Percentiles rank a stretch among this genome's conserved stretches.
phyloP scores from a whole-genome alignment of 1,284 basidiomycete species.

The Baeospora myosura region DNA sequence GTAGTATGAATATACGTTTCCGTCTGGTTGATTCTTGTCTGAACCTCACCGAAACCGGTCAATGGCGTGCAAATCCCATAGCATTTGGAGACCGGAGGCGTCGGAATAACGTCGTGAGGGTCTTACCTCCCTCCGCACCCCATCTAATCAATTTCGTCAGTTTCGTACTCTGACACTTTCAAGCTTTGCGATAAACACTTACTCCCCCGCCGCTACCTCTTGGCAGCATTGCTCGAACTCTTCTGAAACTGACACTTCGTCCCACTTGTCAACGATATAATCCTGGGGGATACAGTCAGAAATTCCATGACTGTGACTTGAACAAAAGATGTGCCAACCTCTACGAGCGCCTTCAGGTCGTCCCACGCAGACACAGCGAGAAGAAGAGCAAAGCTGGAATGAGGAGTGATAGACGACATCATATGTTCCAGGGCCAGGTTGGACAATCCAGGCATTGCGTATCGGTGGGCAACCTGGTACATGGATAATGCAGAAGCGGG shows the following conservation, averaged over 20 bases:
- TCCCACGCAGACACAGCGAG: slow-evolving; percentile 64
- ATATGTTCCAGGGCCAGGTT: slow-evolving; percentile 69
- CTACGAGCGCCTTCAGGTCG: slow-evolving; percentile 52
- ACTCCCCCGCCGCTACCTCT: slow-evolving; percentile 68
- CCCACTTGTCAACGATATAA: slow-evolving; percentile 64
- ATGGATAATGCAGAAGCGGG: slow-evolving; percentile 71
- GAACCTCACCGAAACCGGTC: no score
- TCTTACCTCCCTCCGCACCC: slow-evolving; percentile 63
- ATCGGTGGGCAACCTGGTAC: slow-evolving; percentile 78
- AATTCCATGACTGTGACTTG: background rate
- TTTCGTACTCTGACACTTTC: slow-evolving; percentile 12
- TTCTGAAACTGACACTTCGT: slow-evolving; percentile 52
- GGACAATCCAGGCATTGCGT: slow-evolving; percentile 61
- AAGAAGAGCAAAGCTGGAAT: slow-evolving; percentile 64
- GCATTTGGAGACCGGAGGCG: slow-evolving; percentile 50
- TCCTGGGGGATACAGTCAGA: slow-evolving; percentile 31
- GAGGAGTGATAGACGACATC: slow-evolving; percentile 64
- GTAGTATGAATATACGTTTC: no score
- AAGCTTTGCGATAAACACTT: slow-evolving; percentile 22
- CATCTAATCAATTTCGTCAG: no score
- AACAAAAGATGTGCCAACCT: slow-evolving; percentile 28
- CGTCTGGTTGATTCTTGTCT: no score
- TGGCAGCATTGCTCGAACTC: slow-evolving; percentile 65
- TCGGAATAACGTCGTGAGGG: slow-evolving; percentile 56
- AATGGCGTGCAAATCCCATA: no score